Conservation (phyloP, 2,329 filamentous ascomycete species). For the Arachnomyces sp. region DNA sequence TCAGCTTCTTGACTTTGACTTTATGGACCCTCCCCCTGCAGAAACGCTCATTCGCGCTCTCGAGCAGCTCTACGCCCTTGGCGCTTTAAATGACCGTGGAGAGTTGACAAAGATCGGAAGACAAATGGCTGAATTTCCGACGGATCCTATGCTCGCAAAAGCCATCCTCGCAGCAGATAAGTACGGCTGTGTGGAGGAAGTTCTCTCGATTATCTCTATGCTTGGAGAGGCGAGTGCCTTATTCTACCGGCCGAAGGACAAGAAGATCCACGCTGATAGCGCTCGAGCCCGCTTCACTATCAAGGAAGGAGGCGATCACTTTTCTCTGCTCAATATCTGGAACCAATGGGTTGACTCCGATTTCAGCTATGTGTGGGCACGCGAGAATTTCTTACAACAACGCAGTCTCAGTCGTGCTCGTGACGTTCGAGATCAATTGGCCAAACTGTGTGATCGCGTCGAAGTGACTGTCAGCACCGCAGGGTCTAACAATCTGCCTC, state of each 20-base stretch:
- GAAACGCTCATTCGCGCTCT: slow-evolving; percentile 83
- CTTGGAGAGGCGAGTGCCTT: slow-evolving; percentile 78
- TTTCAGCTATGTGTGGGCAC: slow-evolving; percentile 78
- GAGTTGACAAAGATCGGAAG: slow-evolving; percentile 84
- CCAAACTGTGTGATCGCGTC: slow-evolving; percentile 85
- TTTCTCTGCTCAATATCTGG: slow-evolving; percentile 86
- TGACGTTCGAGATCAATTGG: slow-evolving; percentile 86
- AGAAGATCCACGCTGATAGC: slow-evolving; percentile 91
- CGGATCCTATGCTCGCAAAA: slow-evolving; percentile 85
- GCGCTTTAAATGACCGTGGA: slow-evolving; percentile 80
- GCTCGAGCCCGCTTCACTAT: slow-evolving; percentile 82
- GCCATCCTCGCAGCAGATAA: slow-evolving; percentile 81
- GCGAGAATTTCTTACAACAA: slow-evolving; percentile 91
- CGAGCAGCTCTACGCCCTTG: slow-evolving; percentile 84
- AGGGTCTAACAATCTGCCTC: slow-evolving; percentile 63
- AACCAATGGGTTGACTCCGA: slow-evolving; percentile 92
- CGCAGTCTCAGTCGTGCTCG: slow-evolving; percentile 79
- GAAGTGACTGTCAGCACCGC: slow-evolving; percentile 66
- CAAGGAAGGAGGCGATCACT: slow-evolving; percentile 83
- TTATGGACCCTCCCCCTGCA: slow-evolving; percentile 86
- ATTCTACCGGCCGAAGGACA: slow-evolving; percentile 94
- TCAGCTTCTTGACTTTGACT: slow-evolving; percentile 87
- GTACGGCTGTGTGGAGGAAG: slow-evolving; percentile 87
- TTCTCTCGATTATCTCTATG: slow-evolving; percentile 91
- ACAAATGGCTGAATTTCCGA: slow-evolving; percentile 92